Evolutionary conservation across 768 basidiomycete genomes (phyloP), one percentile per base, ranked within the genome.

Genomic region (Chlorophyllum brunneum): DNA sequence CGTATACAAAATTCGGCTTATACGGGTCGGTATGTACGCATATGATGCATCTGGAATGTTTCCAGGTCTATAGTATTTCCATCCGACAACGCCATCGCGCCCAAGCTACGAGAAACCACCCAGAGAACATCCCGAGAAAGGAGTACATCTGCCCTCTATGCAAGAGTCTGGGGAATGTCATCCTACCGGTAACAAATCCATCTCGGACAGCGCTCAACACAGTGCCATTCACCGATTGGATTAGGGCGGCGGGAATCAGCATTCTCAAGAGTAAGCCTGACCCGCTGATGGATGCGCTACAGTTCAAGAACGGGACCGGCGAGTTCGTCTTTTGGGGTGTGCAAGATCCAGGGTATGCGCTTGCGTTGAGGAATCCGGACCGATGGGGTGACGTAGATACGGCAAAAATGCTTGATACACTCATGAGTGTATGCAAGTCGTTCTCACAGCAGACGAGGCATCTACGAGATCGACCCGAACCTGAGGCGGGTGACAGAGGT

Each of bases 61-160:
- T 98, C 74, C 86, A 87, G 43, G 86, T 86, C 2, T 98, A 98
- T 67, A 93, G 82, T 57, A 65, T 79, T 2, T 95, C 94, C 15
- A 86, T 98, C 48, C 80, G 91, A 39, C 85, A 88, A 56, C 86
- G 95, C 10, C 93, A 95, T 63, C 80, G 88, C 6, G 77, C 86
- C 0, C 95, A 98, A 59, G 83, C 89, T 4, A 92, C 92, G 5
- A 75, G 97, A 33, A 92, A 94, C 58, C 95, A 97, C 62, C 95
- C 97, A 0, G 95, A 98, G 65, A 88, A 84, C 60, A 92, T 94
- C n/a, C 83, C 88, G 13, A 80, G 97, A 34, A 88, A 88, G 59
- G 97, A 99, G 62, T 98, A 86, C 70, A 89, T 98, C 41, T 99
- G 97, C 60, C 97, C 97, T 1, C 72, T 99, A 3, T 99, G 97